These are phyloP conservation scores for Calonectria henricotiae DNA, from an alignment of 2,329 filamentous ascomycete species.

Conservation along the genomic window DNA sequence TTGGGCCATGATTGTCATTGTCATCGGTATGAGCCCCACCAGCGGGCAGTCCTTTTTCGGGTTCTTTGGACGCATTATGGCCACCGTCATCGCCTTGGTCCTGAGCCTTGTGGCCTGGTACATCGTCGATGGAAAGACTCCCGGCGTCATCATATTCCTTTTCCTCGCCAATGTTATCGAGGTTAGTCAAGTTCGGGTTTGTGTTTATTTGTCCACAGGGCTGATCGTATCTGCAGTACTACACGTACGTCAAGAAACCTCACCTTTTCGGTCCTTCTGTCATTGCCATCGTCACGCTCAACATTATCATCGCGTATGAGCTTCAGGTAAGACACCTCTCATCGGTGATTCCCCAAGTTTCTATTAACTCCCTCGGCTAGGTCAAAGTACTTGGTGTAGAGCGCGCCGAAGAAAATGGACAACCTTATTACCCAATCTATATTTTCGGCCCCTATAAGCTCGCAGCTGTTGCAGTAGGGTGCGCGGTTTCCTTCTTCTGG, in stretches of 20 bases:
- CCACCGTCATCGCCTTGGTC: constrained; percentile 29
- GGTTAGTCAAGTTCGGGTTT: neutral
- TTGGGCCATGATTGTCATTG: constrained; percentile 40
- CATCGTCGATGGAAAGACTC: constrained; percentile 33
- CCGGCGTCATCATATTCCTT: constrained; percentile 36
- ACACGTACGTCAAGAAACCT: constrained; percentile 39
- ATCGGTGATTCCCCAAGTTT: too few relatives aligned
- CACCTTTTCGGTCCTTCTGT: constrained; percentile 36
- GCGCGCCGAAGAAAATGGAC: constrained; percentile 29
- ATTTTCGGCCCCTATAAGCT: constrained; percentile 38
- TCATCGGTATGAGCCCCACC: constrained; percentile 39
- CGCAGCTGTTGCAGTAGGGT: constrained; percentile 35
- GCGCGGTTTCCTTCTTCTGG: constrained; percentile 39
- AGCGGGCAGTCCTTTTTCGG: constrained; percentile 38
- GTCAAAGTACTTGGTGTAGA: constrained; percentile 34
- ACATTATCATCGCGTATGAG: constrained; percentile 39
- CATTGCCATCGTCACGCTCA: constrained; percentile 38
- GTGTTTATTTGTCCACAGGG: neutral
- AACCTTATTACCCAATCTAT: constrained; percentile 39
- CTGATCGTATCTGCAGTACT: constrained; percentile 24
- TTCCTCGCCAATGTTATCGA: constrained; percentile 35
- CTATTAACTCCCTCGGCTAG: neutral
- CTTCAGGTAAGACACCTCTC: constrained; percentile 34
- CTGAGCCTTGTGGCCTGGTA: constrained; percentile 35
- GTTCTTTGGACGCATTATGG: constrained; percentile 35